A percentile compares a stretch with the other conserved stretches of the same genome.
Conservation (phyloP, 345 rosid genomes). For the Salix koriyanagi region DNA sequence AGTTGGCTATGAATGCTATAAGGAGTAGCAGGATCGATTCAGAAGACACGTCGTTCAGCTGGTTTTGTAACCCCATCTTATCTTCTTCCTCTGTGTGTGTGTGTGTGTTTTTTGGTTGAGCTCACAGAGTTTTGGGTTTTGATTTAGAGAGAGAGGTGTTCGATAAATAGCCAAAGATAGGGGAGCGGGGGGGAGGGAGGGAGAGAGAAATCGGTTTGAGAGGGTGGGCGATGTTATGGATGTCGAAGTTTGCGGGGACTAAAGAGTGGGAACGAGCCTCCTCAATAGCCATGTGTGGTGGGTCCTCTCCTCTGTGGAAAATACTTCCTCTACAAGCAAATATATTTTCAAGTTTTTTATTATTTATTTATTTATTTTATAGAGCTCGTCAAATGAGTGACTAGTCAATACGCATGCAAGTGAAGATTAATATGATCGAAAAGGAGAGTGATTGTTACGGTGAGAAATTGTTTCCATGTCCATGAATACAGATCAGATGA, state of each 20-base stretch:
- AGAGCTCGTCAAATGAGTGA: background rate
- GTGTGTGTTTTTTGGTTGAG: background rate
- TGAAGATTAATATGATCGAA: too few species aligned
- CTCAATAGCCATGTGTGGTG: constrained; percentile 13
- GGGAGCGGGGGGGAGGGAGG: background rate
- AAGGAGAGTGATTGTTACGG: background rate
- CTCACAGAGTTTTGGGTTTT: background rate
- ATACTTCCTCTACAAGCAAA: background rate
- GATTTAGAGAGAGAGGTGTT: background rate
- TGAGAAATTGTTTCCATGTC: background rate
- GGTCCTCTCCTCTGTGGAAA: background rate
- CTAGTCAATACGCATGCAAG: background rate
- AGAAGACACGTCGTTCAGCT: constrained; percentile 67
- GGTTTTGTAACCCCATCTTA: constrained; percentile 67
- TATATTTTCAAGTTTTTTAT: background rate
- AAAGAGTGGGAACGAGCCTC: background rate
- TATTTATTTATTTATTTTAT: too few species aligned
- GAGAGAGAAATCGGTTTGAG: background rate
- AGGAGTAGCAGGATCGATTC: constrained; percentile 70
- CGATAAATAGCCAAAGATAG: background rate
- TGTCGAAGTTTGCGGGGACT: constrained; percentile 5
- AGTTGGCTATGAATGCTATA: constrained; percentile 56
- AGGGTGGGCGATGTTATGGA: background rate
- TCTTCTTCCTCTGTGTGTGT: background rate
- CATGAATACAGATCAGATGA: background rate